These are phyloP conservation scores for Talaromyces borbonicus DNA, from an alignment of 495 filamentous ascomycete genomes.

Conservation along the genomic window DNA sequence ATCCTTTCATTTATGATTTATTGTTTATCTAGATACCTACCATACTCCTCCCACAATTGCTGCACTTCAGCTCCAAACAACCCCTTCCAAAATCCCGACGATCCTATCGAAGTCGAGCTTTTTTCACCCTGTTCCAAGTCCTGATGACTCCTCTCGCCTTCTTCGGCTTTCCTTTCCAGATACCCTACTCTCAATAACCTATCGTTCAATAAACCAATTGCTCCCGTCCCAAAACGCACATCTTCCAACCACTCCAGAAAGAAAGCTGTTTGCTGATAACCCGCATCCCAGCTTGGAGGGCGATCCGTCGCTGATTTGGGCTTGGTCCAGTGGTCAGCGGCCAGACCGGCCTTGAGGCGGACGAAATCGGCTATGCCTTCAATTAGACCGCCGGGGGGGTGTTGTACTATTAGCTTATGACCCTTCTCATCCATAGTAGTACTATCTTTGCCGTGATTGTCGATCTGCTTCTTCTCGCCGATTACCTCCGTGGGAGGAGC, in stretches of 20 bases:
- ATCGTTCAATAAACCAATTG: constrained; percentile 66
- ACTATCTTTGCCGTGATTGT: too few species aligned
- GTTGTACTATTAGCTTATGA: constrained; percentile 14
- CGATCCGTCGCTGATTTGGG: constrained; percentile 37
- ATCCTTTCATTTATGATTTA: neutral
- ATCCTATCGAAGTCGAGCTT: too few species aligned
- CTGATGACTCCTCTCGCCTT: constrained; percentile 42
- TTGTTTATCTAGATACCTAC: constrained; percentile 24
- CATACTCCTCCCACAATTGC: constrained; percentile 69
- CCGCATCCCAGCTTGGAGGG: constrained; percentile 64
- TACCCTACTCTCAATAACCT: constrained; percentile 44
- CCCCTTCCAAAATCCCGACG: constrained; percentile 55
- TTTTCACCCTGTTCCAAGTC: too few species aligned
- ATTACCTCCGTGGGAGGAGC: constrained; percentile 42
- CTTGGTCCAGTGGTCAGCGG: constrained; percentile 77
- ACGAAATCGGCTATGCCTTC: constrained; percentile 97
- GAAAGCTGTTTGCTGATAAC: constrained; percentile 88
- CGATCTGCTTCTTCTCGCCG: neutral
- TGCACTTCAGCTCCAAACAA: constrained; percentile 55
- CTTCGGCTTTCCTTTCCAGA: constrained; percentile 21
- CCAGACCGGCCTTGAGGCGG: constrained; percentile 59
- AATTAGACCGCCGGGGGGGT: constrained; percentile 64
- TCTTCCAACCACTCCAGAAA: constrained; percentile 63
- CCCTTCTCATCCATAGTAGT: too few species aligned
- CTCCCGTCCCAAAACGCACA: constrained; percentile 66